Evolutionary conservation across 495 filamentous ascomycete species (phyloP).

Genomic region (Podospora pseudoanserina): DNA sequence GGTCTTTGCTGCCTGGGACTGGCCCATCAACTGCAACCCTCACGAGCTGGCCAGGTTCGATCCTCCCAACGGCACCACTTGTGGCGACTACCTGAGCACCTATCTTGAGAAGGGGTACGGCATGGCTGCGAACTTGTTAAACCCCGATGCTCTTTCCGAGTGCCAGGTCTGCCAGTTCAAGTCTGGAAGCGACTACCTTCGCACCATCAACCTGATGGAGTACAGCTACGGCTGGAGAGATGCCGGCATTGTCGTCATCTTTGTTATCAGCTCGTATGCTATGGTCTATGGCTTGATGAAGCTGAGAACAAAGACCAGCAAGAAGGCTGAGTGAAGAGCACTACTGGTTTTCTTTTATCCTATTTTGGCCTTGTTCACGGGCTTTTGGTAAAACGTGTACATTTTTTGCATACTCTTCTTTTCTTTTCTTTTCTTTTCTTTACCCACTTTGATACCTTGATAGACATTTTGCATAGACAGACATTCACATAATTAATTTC

Average conservation of each 20-base stretch:
- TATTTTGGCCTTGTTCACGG: too few species aligned
- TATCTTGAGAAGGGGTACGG: conserved; percentile 31
- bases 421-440: neutral
- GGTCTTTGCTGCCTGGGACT: conserved; percentile 25
- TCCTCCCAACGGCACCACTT: conserved; percentile 26
- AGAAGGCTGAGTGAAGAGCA: conserved; percentile 28
- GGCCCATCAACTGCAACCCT: conserved; percentile 14
- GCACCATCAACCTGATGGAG: conserved; percentile 27
- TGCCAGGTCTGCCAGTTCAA: conserved; percentile 64
- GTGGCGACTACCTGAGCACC: conserved; percentile 25
- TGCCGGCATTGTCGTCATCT: conserved; percentile 47
- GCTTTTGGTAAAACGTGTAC: neutral
- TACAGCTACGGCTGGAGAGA: conserved; percentile 59
- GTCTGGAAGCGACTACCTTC: conserved; percentile 54
- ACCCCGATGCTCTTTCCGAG: conserved; percentile 38
- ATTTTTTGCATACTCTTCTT: neutral
- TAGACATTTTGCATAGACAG: neutral
- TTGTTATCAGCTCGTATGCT: conserved; percentile 32
- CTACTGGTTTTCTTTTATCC: too few species aligned
- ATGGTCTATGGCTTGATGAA: conserved; percentile 33
- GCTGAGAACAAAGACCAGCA: conserved; percentile 30
- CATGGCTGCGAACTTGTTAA: conserved; percentile 32
- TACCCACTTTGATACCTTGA: neutral
- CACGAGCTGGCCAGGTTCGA: conserved; percentile 27
- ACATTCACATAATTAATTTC: neutral